Evolutionary conservation across 2,329 filamentous ascomycete species (phyloP).

Genomic region (Ceratocystiopsis sp.): DNA sequence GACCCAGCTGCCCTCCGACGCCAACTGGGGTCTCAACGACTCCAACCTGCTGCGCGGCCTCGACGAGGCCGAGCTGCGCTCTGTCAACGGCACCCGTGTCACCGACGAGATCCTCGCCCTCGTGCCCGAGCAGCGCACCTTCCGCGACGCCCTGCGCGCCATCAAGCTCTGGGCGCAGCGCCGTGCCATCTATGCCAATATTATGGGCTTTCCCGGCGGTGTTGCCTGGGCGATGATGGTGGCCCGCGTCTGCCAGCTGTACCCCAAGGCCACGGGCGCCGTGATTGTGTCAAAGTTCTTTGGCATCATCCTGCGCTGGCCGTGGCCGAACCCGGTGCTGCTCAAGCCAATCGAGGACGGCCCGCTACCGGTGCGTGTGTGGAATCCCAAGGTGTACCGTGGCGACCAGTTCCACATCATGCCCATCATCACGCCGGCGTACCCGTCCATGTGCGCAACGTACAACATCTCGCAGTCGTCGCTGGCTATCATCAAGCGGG

Average conservation of each 20-base stretch:
- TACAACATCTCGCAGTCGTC: constrained; percentile 86
- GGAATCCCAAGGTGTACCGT: constrained; percentile 84
- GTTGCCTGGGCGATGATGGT: constrained; percentile 98
- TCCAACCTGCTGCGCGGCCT: constrained; percentile 72
- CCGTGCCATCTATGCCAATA: constrained; percentile 86
- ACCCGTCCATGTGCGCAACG: constrained; percentile 94
- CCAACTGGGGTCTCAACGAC: constrained; percentile 61
- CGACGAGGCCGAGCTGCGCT: constrained; percentile 72
- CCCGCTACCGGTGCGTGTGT: constrained; percentile 66
- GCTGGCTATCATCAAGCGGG: constrained; percentile 65
- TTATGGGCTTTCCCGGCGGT: constrained; percentile 90
- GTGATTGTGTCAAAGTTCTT: constrained; percentile 92
- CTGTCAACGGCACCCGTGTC: constrained; percentile 84
- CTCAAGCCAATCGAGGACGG: constrained; percentile 77
- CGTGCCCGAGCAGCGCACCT: constrained; percentile 79
- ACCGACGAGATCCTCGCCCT: constrained; percentile 81
- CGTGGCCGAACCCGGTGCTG: constrained; percentile 85
- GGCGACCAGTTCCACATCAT: constrained; percentile 77
- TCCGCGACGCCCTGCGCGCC: constrained; percentile 73
- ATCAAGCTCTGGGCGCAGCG: constrained; percentile 95
- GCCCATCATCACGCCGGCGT: constrained; percentile 96
- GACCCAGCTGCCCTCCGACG: constrained; percentile 48
- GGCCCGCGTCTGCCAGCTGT: constrained; percentile 86
- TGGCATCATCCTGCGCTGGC: constrained; percentile 76
- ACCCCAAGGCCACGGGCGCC: constrained; percentile 78